Conservation (phyloP, 345 rosid species). For the Eucalyptus pumila region DNA sequence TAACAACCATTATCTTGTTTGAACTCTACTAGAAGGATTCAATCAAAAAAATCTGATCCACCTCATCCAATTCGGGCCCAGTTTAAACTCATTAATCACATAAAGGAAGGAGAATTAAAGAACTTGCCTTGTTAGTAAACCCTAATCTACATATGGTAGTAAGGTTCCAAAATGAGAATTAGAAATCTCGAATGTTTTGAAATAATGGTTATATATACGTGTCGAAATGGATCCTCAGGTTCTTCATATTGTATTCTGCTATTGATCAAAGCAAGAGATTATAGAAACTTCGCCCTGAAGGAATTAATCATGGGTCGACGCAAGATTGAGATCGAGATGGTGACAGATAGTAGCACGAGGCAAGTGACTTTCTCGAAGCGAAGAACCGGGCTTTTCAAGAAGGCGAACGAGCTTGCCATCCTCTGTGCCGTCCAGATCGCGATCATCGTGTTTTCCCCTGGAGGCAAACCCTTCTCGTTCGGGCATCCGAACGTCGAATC, state of each 20-base stretch:
- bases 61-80: not conserved
- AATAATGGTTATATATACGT: not conserved
- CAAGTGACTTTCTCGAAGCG: constrained; percentile 72
- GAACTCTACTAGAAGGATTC: not conserved
- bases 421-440: constrained; percentile 46
- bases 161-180: not conserved
- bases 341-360: constrained; percentile 37
- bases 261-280: not conserved
- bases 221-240: not conserved
- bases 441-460: constrained; percentile 59
- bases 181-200: not conserved
- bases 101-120: not conserved
- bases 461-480: constrained; percentile 54
- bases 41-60: not conserved
- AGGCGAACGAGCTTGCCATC: constrained; percentile 43
- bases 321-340: constrained; percentile 58
- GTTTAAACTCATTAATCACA: not conserved
- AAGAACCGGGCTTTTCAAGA: constrained; percentile 54
- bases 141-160: not conserved
- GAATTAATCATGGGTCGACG: constrained; percentile 35
- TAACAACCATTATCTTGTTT: not conserved
- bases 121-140: not conserved
- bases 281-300: not conserved
- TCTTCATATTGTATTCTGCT: not conserved
- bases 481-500: constrained; percentile 50